phyloP scores from a whole-genome alignment of 2,329 filamentous ascomycete species.

The Dothistroma septosporum region DNA sequence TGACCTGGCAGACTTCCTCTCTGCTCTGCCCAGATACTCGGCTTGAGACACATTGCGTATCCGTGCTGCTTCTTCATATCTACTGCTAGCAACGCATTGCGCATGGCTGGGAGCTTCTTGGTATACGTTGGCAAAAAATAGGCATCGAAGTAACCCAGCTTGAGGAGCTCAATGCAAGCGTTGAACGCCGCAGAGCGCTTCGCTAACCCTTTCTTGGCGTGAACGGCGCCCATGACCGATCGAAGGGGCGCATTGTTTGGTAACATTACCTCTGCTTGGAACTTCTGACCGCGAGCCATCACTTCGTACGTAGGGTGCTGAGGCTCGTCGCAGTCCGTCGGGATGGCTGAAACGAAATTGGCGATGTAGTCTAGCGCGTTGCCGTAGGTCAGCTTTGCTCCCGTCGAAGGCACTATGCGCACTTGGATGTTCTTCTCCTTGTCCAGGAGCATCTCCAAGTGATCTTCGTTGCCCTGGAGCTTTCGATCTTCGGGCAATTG shows the following conservation, averaged over 20 bases:
- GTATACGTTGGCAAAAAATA: slow-evolving; percentile 69
- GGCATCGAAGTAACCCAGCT: slow-evolving; percentile 64
- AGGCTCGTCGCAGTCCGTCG: slow-evolving; percentile 48
- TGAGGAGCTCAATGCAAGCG: slow-evolving; percentile 66
- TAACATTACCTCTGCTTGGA: slow-evolving; percentile 72
- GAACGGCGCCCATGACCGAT: slow-evolving; percentile 59
- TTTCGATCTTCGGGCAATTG: slow-evolving; percentile 70
- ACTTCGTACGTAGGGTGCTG: slow-evolving; percentile 60
- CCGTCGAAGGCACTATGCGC: slow-evolving; percentile 61
- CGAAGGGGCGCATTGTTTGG: slow-evolving; percentile 70
- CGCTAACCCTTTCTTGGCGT: slow-evolving; percentile 68
- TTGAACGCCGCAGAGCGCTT: slow-evolving; percentile 88
- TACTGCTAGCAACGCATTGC: slow-evolving; percentile 83
- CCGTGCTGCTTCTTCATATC: slow-evolving; percentile 67
- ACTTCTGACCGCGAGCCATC: slow-evolving; percentile 54
- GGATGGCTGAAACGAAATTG: slow-evolving; percentile 68
- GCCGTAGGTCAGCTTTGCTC: slow-evolving; percentile 73
- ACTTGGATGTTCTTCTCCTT: slow-evolving; percentile 47
- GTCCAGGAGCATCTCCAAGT: slow-evolving; percentile 54
- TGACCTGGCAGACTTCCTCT: slow-evolving; percentile 45
- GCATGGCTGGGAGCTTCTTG: slow-evolving; percentile 71
- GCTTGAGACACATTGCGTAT: slow-evolving; percentile 78
- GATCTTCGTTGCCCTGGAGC: slow-evolving; percentile 56
- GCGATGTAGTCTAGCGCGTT: slow-evolving; percentile 68
- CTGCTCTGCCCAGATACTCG: slow-evolving; percentile 62